Evolutionary conservation across 2,329 filamentous ascomycete genomes (phyloP).

Genomic region (Plectosphaerella sp.): DNA sequence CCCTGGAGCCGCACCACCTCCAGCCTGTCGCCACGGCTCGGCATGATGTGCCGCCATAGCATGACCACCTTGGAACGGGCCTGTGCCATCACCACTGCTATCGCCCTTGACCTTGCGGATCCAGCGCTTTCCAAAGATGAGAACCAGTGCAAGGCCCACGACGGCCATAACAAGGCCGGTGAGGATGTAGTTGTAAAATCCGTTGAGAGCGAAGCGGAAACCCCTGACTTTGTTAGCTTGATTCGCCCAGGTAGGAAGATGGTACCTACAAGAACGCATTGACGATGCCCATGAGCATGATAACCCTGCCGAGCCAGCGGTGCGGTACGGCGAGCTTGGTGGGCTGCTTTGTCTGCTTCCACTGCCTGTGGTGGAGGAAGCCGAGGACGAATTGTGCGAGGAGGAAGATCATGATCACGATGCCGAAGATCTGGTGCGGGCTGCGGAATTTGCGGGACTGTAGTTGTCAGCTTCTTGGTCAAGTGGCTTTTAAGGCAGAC

Average conservation of each 20-base stretch:
- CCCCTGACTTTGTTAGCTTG: slow-evolving; percentile 33
- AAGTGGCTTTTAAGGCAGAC: too few relatives aligned
- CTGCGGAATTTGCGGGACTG: slow-evolving; percentile 49
- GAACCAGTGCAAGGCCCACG: slow-evolving; percentile 28
- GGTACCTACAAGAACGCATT: slow-evolving; percentile 52
- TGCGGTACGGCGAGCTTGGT: slow-evolving; percentile 50
- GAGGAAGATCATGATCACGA: slow-evolving; percentile 46
- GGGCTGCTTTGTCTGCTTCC: slow-evolving; percentile 41
- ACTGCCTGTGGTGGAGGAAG: slow-evolving; percentile 50
- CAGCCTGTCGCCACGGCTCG: slow-evolving; percentile 11
- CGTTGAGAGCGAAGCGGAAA: slow-evolving; percentile 50
- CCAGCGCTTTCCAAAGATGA: slow-evolving; percentile 24
- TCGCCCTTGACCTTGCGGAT: slow-evolving; percentile 8
- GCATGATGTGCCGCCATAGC: slow-evolving; percentile 8
- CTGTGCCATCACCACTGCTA: slow-evolving; percentile 1
- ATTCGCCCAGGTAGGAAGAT: not conserved
- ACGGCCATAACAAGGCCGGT: slow-evolving; percentile 37
- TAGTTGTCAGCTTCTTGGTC: not conserved
- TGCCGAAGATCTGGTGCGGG: slow-evolving; percentile 55
- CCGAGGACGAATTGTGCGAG: slow-evolving; percentile 51
- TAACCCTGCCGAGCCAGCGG: slow-evolving; percentile 50
- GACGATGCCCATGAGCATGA: slow-evolving; percentile 47
- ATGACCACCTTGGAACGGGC: slow-evolving; percentile 3
- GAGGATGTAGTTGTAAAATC: slow-evolving; percentile 42
- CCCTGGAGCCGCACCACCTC: not conserved